A percentile compares a stretch with the other conserved stretches of the same genome.
phyloP scores from a whole-genome alignment of 1,284 basidiomycete genomes.

The Ceratorhiza oryzae-sativae region DNA sequence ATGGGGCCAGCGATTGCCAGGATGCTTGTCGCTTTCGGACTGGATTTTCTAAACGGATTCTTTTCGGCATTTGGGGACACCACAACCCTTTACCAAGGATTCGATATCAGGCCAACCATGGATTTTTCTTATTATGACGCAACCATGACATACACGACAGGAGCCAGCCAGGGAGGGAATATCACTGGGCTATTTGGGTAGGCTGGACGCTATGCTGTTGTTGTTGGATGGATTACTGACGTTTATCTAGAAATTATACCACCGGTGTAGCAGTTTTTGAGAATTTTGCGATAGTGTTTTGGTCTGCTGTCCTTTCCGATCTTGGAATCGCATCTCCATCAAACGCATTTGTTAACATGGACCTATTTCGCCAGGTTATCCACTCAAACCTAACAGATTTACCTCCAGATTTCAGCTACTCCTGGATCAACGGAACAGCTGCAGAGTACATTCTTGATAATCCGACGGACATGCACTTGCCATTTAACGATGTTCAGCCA shows the following conservation, averaged over 20 bases:
- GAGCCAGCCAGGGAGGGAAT: not conserved
- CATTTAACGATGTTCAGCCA: not conserved
- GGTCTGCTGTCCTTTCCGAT: not conserved
- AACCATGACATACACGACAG: not conserved
- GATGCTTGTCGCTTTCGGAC: not conserved
- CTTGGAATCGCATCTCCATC: not conserved
- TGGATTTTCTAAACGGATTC: constrained; percentile 4
- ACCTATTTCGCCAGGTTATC: not conserved
- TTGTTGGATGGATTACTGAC: not conserved
- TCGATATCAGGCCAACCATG: not conserved
- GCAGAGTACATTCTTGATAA: not conserved
- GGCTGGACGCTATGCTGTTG: not conserved
- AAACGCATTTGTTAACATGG: not conserved
- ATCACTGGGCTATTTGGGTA: not conserved
- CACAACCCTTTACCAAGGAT: not conserved
- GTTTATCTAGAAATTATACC: not conserved
- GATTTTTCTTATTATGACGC: not conserved
- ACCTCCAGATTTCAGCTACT: not conserved
- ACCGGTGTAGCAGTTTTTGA: not conserved
- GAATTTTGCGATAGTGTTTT: not conserved
- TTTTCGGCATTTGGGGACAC: not conserved
- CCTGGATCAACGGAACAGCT: not conserved
- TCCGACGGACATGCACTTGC: not conserved
- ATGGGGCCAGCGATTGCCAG: not conserved
- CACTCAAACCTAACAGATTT: not conserved